Base-by-base conservation (phyloP, 2,329 filamentous ascomycete genomes). In the Cladorrhinum sp. region DNA sequence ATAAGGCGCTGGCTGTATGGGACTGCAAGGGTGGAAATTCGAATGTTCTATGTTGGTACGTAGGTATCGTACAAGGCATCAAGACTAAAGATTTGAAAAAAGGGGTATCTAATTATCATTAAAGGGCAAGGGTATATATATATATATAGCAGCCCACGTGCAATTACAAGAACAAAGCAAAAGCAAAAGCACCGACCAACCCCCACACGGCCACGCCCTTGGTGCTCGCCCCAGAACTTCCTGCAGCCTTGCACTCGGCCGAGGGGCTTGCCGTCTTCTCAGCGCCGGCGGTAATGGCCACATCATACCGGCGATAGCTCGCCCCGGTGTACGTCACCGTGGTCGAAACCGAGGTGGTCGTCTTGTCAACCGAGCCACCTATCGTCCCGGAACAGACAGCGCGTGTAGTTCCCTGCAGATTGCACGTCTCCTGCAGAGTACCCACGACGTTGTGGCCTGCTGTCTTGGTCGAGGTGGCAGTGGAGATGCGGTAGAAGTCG, bases 201-300 rank as follows among this genome's bases (percentile, higher is more conserved):
- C 45, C 48, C 45, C 45, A 53, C 6, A 52, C 9, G 1, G 45
- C 54, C 45, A 53, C 58, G 1, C 48, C 38, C 41, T 60, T 58
- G 18, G 45, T 32, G 32, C 45, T 50, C 12, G 52, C 29, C 25
- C 58, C 53, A 25, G 58, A 32, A 9, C n/a, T n/a, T n/a, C n/a
- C n/a, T n/a, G 58, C 18, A 32, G 29, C 6, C 20, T 55, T 55
- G 22, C 53, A 55, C 32, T 55, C 16, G 22, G 24, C 58, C 27
- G 58, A 52, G 6, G 63, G 57, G 41, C 12, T 63, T 29, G 56
- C 61, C 45, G 61, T 63, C 61, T 65, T 65, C 45, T 63, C 63
- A 9, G 63, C 63, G 50, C 63, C 63, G 25, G 20, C 63, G 22
- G 63, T 65, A 23, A 65, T 65, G 52, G 63, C 32, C 22, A 65